These are phyloP conservation scores for Debaryomyces psychrophilus DNA, from an alignment of 1,139 yeast genomes.

Conservation along the genomic window DNA sequence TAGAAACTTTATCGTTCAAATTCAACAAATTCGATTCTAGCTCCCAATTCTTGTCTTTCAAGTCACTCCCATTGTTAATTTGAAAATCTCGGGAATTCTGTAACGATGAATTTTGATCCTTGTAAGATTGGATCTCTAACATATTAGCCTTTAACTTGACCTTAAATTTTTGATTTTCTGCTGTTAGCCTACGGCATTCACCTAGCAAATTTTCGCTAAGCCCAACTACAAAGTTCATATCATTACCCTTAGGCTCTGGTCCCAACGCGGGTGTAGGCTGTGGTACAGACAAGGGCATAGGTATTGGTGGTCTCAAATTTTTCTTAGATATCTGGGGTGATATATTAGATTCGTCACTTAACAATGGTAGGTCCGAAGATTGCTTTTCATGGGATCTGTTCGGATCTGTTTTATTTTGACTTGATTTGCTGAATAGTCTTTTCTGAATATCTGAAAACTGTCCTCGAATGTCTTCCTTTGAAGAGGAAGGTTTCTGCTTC, in stretches of 20 bases:
- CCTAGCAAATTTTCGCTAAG: slow-evolving; percentile 75
- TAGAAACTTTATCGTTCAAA: slow-evolving; percentile 48
- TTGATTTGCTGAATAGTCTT: slow-evolving; percentile 42
- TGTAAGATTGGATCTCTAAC: slow-evolving; percentile 42
- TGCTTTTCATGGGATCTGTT: slow-evolving; percentile 13
- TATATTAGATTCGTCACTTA: slow-evolving; percentile 6
- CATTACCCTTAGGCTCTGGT: slow-evolving; percentile 57
- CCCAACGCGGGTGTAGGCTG: slow-evolving; percentile 39
- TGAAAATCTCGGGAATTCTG: slow-evolving; percentile 37
- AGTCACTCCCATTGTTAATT: slow-evolving; percentile 44
- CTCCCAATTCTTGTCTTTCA: slow-evolving; percentile 80
- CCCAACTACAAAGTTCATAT: slow-evolving; percentile 80
- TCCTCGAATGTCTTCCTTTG: slow-evolving; percentile 49
- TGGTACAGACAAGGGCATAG: slow-evolving; percentile 22
- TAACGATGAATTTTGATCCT: slow-evolving; percentile 40
- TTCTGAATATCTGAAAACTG: slow-evolving; percentile 65
- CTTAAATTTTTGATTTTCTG: slow-evolving; percentile 62
- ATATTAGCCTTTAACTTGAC: slow-evolving; percentile 42
- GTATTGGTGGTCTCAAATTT: slow-evolving; percentile 15
- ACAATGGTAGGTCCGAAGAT: slow-evolving; percentile 4
- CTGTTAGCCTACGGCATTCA: slow-evolving; percentile 78
- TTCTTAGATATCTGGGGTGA: neutral
- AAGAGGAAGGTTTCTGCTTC: slow-evolving; percentile 14
- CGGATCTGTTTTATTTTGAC: slow-evolving; percentile 28
- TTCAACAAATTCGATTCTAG: slow-evolving; percentile 61